Base-by-base conservation (phyloP, 2,329 filamentous ascomycete species). In the Trichoderma koningiopsis region DNA sequence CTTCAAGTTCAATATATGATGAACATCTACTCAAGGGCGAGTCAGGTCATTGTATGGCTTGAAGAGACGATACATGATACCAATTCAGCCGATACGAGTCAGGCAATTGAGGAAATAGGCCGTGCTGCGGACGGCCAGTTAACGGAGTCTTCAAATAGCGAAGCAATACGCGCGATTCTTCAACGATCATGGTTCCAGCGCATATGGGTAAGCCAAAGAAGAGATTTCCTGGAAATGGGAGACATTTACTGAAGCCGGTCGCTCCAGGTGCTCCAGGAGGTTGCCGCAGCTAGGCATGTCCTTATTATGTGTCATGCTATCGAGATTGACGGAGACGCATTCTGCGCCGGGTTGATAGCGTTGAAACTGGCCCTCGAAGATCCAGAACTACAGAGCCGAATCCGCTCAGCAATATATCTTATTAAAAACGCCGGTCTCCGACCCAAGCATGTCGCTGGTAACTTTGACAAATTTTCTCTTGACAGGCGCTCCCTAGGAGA, bases 1-100 rank as follows among this genome's bases (percentile, higher is more conserved):
- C 27, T 19, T 3, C 63, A 66, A 52, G 63, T 66, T 4, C 35
- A 37, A 11, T 14, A n/a, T 6, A 66, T 66, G 63, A 29, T 40
- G n/a, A 24, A 49, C n/a, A 49, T 66, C 10, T 66, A 66, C 13
- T 49, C 35, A 2, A 19, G 35, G 4, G 63, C 63, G 22, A 22
- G 27, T n/a, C 33, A 14, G 19, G 53, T 66, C 13, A 58, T 66
- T 6, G 57, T 29, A 11, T 66, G 63, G 63, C 52, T 66, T n/a
- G 53, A 55, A 11, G 43, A 49, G 43, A 6, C 37, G 5, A 43
- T 19, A 19, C 8, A 33, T 11, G 6, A 5, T 19, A 43, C 14
- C 14, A 5, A 7, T 19, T 19, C 37, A 19, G 37, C 2, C 14
- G 37, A 19, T 7, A 43, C 6, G 6, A 19, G 14, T 7, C 37